phyloP scores from a whole-genome alignment of 78 protist species.

The Capsaspora owczarzaki region DNA sequence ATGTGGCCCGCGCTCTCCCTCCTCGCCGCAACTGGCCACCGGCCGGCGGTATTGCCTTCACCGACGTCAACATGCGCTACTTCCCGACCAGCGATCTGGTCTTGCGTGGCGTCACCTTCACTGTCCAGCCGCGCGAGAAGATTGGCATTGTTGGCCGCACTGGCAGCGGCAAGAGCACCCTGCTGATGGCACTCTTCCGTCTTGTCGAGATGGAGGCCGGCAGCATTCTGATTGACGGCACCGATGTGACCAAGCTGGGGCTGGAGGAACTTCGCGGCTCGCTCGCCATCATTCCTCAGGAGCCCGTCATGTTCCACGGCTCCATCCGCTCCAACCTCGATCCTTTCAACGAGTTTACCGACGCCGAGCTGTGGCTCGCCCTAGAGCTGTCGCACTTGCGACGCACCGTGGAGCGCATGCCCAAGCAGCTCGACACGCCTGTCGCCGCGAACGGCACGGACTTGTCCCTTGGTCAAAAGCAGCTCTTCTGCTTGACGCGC shows the following conservation, averaged over 20 bases:
- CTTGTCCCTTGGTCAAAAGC: constrained; percentile 77
- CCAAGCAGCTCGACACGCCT: background rate
- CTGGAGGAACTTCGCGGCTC: constrained; percentile 50
- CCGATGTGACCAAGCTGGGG: constrained; percentile 21
- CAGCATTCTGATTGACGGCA: constrained; percentile 57
- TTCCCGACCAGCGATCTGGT: background rate
- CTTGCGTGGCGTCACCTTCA: constrained; percentile 7
- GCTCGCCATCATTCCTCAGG: constrained; percentile 80
- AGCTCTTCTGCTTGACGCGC: constrained; percentile 81
- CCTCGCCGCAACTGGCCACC: constrained; percentile 40
- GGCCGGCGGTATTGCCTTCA: constrained; percentile 44
- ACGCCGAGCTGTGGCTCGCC: constrained; percentile 50
- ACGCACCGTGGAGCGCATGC: background rate
- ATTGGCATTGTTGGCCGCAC: constrained; percentile 90
- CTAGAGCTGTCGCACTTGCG: constrained; percentile 39
- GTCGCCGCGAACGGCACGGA: constrained; percentile 43
- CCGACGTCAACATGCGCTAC: constrained; percentile 18
- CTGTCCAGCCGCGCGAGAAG: constrained; percentile 49
- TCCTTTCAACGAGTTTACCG: constrained; percentile 56
- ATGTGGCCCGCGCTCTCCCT: no score
- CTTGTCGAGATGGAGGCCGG: constrained; percentile 61
- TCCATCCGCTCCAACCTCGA: constrained; percentile 80
- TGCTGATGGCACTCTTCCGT: constrained; percentile 73
- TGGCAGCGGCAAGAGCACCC: constrained; percentile 81
- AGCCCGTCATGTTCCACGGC: constrained; percentile 69